Base-by-base conservation (phyloP, 2,329 filamentous ascomycete genomes). In the Tolypocladium capitatum region DNA sequence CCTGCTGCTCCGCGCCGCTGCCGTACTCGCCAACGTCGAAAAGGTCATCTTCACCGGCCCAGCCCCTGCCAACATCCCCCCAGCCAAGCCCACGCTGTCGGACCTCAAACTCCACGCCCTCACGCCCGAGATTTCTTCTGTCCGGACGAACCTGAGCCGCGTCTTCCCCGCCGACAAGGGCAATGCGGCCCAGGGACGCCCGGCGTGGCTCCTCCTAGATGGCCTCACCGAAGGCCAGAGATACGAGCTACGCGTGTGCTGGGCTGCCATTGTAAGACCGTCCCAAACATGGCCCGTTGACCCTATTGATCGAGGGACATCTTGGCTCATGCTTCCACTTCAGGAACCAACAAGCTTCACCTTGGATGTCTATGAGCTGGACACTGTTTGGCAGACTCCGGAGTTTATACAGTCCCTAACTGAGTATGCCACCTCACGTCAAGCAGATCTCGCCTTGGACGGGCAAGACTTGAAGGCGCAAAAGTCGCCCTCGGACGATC, bases 231-330 rank as follows among this genome's bases (percentile, higher is more conserved):
- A 79, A 33, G 78, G 80, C 11, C 83, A 84, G 59, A 78, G 89
- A 54, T 96, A 97, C 72, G 92, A 98, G 70, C 76, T 94, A 44
- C 81, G 92, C 47, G 74, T 96, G 50, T 97, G 91, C 68, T 98
- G 91, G 90, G 75, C 88, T 51, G 92, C 92, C 36, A 92, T 84
- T 51, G 91, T 95, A 75, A 67, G 85, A 74, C 31, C 40, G 16
- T 18, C 38, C 24, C 24, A 28, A 18, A 18, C 5, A 18, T 42
- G 24, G 7, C 4, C 21, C 14, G n/a, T 24, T 11, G 8, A n/a
- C 4, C n/a, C 16, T n/a, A 2, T 28, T 42, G 9, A 28, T 28
- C 3, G 2, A 18, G 16, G 8, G 9, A 4, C 38, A 27, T 43
- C 34, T 43, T 45, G 28, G 34, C 45, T 28, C 43, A 48, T 34